These are phyloP conservation scores for Lichina pygmaea DNA, from an alignment of 495 filamentous ascomycete genomes.

Conservation along the genomic window DNA sequence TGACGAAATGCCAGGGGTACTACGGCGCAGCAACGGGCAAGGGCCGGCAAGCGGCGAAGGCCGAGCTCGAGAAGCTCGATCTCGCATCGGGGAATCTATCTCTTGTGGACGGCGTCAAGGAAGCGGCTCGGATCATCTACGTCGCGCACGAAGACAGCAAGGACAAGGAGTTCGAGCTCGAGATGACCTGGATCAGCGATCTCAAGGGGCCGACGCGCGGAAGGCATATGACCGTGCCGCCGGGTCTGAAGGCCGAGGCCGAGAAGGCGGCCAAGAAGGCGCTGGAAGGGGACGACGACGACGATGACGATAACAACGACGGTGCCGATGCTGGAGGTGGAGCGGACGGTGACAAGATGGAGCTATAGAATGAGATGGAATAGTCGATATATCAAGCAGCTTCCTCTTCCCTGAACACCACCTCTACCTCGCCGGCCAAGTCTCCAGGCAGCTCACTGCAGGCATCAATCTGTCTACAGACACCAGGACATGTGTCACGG, in stretches of 20 bases:
- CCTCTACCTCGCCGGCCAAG: too few species aligned
- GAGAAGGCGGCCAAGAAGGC: constrained; percentile 63
- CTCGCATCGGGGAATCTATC: constrained; percentile 50
- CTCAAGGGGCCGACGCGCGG: constrained; percentile 68
- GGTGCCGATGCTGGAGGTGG: background rate
- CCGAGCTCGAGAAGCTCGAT: constrained; percentile 91
- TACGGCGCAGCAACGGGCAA: constrained; percentile 95
- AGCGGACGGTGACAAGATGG: background rate
- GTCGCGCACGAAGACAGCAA: constrained; percentile 90
- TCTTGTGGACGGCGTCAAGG: constrained; percentile 70
- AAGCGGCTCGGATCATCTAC: constrained; percentile 89
- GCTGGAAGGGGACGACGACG: constrained; percentile 43
- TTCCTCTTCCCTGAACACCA: too few species aligned
- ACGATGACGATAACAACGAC: constrained; percentile 31
- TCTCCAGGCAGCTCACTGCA: too few species aligned
- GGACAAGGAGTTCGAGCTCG: constrained; percentile 96
- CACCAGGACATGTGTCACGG: too few species aligned
- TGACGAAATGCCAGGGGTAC: constrained; percentile 34
- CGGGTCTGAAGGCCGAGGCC: constrained; percentile 67
- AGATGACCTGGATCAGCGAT: constrained; percentile 93
- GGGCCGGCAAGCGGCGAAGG: constrained; percentile 83
- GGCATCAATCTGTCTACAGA: too few species aligned
- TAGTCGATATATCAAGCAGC: too few species aligned
- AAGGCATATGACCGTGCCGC: constrained; percentile 73
- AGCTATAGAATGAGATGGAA: background rate